Evolutionary conservation across 441 rosid species (phyloP).

Genomic region (Populus trichocarpa): DNA sequence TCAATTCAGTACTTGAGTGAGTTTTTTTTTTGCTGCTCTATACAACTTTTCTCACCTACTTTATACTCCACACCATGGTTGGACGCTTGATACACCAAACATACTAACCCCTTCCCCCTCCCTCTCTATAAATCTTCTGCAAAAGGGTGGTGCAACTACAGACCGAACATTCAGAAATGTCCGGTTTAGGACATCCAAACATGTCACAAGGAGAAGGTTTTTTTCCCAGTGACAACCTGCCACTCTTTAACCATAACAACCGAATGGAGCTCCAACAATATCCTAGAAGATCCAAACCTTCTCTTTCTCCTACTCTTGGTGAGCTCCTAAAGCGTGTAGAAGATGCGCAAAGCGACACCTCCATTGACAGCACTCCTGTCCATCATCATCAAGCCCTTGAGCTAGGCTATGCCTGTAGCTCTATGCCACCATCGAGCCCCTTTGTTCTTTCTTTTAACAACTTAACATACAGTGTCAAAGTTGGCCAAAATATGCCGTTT

Average conservation of each 20-base stretch:
- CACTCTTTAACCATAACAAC: slow-evolving; percentile 6
- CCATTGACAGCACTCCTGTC: slow-evolving; percentile 18
- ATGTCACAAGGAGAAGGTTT: slow-evolving; percentile 27
- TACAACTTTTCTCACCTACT: slow-evolving; percentile 53
- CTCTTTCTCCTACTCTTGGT: slow-evolving; percentile 47
- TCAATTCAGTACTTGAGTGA: background rate
- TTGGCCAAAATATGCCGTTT: slow-evolving; percentile 27
- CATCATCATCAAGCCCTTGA: slow-evolving; percentile 37
- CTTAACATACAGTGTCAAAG: slow-evolving; percentile 54
- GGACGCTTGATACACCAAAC: slow-evolving; percentile 54
- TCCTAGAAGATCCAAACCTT: slow-evolving; percentile 24
- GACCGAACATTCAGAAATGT: slow-evolving; percentile 27
- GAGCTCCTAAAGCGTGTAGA: slow-evolving; percentile 63
- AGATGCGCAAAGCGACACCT: slow-evolving; percentile 37
- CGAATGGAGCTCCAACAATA: slow-evolving; percentile 40
- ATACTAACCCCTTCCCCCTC: slow-evolving; percentile 13
- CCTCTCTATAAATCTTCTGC: slow-evolving; percentile 38
- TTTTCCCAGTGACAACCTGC: background rate
- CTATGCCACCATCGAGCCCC: slow-evolving; percentile 32
- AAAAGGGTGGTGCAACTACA: slow-evolving; percentile 23
- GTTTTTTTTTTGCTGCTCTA: background rate
- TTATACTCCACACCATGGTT: slow-evolving; percentile 27
- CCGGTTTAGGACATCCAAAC: slow-evolving; percentile 26
- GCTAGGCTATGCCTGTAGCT: slow-evolving; percentile 29
- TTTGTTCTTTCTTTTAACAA: slow-evolving; percentile 60